A percentile compares a stretch with the other conserved stretches of the same genome.
phyloP scores from a whole-genome alignment of 768 basidiomycete species.

The Lactarius pseudohatsudake region DNA sequence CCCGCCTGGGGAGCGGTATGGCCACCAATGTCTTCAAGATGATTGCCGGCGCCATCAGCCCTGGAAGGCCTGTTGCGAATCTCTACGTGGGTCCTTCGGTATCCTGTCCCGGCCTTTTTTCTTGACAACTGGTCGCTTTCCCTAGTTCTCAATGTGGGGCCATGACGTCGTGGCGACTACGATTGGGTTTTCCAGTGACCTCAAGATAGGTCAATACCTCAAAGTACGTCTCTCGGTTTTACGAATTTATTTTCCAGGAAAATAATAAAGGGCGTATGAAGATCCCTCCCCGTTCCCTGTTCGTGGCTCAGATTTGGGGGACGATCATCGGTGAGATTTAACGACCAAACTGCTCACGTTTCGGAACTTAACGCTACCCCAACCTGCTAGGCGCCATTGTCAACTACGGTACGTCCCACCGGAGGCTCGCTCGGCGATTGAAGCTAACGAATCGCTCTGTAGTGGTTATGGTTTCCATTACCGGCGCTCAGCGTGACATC shows the following conservation, averaged over 20 bases:
- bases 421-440: slow-evolving; percentile 30
- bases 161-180: slow-evolving; percentile 59
- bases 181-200: slow-evolving; percentile 50
- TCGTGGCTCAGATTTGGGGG: slow-evolving; percentile 64
- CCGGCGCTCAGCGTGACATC: slow-evolving; percentile 52
- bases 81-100: slow-evolving; percentile 47
- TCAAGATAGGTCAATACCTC: slow-evolving; percentile 57
- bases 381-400: slow-evolving; percentile 33
- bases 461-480: slow-evolving; percentile 61
- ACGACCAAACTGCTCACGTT: not conserved
- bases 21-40: slow-evolving; percentile 66
- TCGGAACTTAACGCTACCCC: not conserved
- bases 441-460: not conserved
- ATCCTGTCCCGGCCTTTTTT: not conserved
- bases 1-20: slow-evolving; percentile 61
- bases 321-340: slow-evolving; percentile 49
- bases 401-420: slow-evolving; percentile 37
- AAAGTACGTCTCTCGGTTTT: slow-evolving; percentile 16
- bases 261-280: slow-evolving; percentile 38
- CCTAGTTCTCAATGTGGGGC: slow-evolving; percentile 66
- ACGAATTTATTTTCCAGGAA: not conserved
- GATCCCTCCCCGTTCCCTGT: slow-evolving; percentile 66
- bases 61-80: slow-evolving; percentile 66
- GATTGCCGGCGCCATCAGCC: slow-evolving; percentile 58
- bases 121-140: not conserved